Conservation (phyloP, 1,284 basidiomycete genomes). For the Rhodotorula sp. region DNA sequence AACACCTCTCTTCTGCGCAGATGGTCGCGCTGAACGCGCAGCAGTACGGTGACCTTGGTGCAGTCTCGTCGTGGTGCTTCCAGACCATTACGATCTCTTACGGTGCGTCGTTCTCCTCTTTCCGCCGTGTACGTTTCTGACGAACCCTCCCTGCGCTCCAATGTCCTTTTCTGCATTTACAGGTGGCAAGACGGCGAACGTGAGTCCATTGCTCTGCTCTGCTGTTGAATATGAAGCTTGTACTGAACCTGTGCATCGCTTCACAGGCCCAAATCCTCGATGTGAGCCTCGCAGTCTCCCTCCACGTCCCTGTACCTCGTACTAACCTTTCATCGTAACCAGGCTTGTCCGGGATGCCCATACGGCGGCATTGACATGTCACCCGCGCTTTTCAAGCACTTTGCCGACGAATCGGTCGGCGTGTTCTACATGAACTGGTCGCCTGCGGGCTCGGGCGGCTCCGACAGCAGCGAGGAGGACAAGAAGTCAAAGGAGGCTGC, state of each 20-base stretch:
- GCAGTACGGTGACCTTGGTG: constrained; percentile 41
- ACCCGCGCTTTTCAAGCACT: constrained; percentile 65
- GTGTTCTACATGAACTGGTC: constrained; percentile 55
- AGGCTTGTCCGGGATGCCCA: constrained; percentile 64
- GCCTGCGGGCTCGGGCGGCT: constrained; percentile 1
- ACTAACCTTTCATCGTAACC: constrained; percentile 46
- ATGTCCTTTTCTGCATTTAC: neutral
- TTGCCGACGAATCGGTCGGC: constrained; percentile 52
- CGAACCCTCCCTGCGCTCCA: too few relatives aligned
- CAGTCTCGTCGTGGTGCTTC: constrained; percentile 58
- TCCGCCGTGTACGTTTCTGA: neutral
- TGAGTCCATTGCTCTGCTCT: neutral
- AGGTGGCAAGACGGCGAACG: constrained; percentile 60
- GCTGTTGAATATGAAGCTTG: neutral
- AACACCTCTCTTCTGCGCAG: neutral
- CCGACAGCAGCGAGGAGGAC: constrained; percentile 13
- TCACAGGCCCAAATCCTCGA: constrained; percentile 65
- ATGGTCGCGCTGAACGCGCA: constrained; percentile 40
- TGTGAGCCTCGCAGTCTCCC: constrained; percentile 57
- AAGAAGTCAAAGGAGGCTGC: constrained; percentile 13
- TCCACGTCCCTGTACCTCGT: constrained; percentile 37
- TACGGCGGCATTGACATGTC: constrained; percentile 76
- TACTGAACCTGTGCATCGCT: neutral
- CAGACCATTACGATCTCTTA: constrained; percentile 66
- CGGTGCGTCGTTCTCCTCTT: constrained; percentile 36